Evolutionary conservation across 2,329 filamentous ascomycete genomes (phyloP).

Genomic region (Arthrobotrys musiformis): DNA sequence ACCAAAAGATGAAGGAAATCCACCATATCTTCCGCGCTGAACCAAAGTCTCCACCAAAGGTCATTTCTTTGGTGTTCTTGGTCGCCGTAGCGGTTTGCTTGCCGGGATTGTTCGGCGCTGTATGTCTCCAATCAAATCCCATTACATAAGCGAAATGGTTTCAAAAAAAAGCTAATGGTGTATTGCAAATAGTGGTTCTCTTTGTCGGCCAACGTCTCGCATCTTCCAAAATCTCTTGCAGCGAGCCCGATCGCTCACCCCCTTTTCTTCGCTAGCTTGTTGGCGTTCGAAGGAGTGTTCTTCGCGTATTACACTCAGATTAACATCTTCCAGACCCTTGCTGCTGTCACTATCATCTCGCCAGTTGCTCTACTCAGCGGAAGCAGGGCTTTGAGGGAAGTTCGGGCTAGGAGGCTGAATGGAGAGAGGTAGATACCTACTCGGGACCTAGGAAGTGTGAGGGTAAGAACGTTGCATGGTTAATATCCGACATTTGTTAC

Average conservation of each 20-base stretch:
- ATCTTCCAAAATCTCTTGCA: constrained; percentile 78
- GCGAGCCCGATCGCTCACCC: constrained; percentile 82
- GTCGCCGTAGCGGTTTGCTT: constrained; percentile 77
- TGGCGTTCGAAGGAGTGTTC: constrained; percentile 90
- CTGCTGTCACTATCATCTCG: constrained; percentile 75
- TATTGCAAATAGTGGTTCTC: constrained; percentile 73
- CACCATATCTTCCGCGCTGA: constrained; percentile 88
- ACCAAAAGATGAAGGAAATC: constrained; percentile 85
- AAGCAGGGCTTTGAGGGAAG: constrained; percentile 88
- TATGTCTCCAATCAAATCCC: constrained; percentile 64
- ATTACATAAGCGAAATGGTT: not conserved
- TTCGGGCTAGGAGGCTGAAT: constrained; percentile 85
- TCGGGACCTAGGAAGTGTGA: too few relatives aligned
- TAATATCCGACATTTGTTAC: too few relatives aligned
- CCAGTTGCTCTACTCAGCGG: constrained; percentile 84
- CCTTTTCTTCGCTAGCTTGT: constrained; percentile 85
- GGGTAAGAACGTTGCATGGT: too few relatives aligned
- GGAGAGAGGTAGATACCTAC: constrained; percentile 76
- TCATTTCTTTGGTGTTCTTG: constrained; percentile 82
- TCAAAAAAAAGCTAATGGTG: not conserved
- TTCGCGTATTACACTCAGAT: constrained; percentile 92
- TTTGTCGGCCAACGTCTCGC: constrained; percentile 83
- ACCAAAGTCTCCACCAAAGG: constrained; percentile 79
- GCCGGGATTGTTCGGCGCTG: constrained; percentile 74
- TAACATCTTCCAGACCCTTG: constrained; percentile 90